Evolutionary conservation across 75 land plant species (phyloP).

Genomic region (Pinus tabuliformis): DNA sequence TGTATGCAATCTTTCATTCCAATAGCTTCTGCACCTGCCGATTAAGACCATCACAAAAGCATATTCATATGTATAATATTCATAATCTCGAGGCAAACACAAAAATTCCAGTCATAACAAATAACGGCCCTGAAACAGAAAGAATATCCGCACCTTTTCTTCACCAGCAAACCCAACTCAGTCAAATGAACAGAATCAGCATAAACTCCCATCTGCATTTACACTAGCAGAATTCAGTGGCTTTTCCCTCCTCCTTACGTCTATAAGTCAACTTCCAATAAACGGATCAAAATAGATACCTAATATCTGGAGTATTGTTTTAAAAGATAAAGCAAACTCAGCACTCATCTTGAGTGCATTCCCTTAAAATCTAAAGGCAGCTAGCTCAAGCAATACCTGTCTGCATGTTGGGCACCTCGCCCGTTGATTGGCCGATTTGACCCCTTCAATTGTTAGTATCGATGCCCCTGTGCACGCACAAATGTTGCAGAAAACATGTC

Average conservation of each 20-base stretch:
- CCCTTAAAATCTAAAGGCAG: neutral
- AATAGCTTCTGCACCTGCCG: conserved; percentile 66
- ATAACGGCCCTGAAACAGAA: neutral
- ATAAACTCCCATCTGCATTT: conserved; percentile 68
- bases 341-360: neutral
- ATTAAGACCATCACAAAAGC: neutral
- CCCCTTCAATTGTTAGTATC: conserved; percentile 46
- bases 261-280: neutral
- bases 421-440: conserved; percentile 38
- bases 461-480: conserved; percentile 72
- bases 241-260: neutral
- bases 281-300: neutral
- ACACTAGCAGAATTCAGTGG: neutral
- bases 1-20: conserved; percentile 49
- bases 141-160: conserved; percentile 37
- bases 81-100: neutral
- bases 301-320: neutral
- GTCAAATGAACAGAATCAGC: conserved; percentile 54
- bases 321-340: neutral
- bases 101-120: neutral
- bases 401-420: conserved; percentile 75
- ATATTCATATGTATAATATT: neutral
- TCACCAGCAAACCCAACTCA: conserved; percentile 60
- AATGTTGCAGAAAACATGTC: conserved; percentile 75
- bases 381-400: conserved; percentile 31